A percentile compares a stretch with the other conserved stretches of the same genome.
These are phyloP conservation scores for Dictyostelium firmibasis DNA, from an alignment of 78 protist species.

Conservation along the genomic window DNA sequence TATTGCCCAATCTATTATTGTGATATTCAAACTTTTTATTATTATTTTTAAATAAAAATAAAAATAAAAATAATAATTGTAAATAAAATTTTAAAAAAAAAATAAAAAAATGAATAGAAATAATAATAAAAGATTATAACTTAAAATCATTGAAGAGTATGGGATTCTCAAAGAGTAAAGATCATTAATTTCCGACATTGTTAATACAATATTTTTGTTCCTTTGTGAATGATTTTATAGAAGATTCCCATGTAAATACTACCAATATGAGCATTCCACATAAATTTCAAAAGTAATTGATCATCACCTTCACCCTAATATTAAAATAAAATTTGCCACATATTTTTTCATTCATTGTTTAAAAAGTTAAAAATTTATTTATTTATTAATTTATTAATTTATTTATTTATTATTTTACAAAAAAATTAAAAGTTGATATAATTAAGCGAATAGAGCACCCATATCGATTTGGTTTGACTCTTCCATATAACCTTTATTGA, in stretches of 20 bases:
- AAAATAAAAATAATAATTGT: background rate
- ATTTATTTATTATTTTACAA: too few species aligned
- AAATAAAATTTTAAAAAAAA: background rate
- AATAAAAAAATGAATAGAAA: too few species aligned
- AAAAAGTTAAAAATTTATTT: too few species aligned
- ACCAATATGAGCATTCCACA: slow-evolving; percentile 64
- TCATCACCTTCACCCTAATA: background rate
- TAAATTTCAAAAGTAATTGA: background rate
- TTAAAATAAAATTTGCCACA: too few species aligned
- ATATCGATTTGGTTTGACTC: slow-evolving; percentile 8
- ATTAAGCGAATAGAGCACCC: background rate
- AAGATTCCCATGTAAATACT: background rate
- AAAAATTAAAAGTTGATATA: too few species aligned
- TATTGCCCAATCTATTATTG: background rate
- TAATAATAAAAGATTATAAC: too few species aligned
- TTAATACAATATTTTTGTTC: background rate
- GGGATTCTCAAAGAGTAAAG: too few species aligned
- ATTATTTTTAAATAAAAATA: background rate
- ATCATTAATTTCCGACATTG: slow-evolving; percentile 13
- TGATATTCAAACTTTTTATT: background rate
- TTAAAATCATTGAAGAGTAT: too few species aligned
- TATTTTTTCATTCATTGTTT: too few species aligned
- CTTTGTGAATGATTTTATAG: slow-evolving; percentile 8
- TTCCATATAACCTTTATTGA: background rate
- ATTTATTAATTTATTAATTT: too few species aligned